phyloP scores from a whole-genome alignment of 768 basidiomycete species.

The Leucocoprinus sp. region DNA sequence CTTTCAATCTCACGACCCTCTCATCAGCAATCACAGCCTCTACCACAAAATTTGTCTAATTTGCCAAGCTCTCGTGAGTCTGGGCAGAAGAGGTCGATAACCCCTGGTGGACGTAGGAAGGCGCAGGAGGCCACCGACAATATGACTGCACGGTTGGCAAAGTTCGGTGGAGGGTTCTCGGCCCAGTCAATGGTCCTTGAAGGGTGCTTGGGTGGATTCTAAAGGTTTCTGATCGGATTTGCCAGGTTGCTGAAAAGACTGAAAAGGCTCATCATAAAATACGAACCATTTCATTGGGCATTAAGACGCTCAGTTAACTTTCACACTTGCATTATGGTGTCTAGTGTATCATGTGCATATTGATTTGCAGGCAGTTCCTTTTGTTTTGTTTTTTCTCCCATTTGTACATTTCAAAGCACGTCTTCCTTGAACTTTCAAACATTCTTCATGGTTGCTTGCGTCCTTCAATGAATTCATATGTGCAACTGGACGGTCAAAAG shows the following conservation, averaged over 20 bases:
- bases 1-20: slow-evolving; percentile 1
- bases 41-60: slow-evolving; percentile 5
- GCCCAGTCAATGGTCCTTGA: slow-evolving; percentile 16
- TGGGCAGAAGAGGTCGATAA: slow-evolving; percentile 8
- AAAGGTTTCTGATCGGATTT: slow-evolving; percentile 8
- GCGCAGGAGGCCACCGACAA: slow-evolving; percentile 2
- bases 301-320: neutral
- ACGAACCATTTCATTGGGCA: neutral
- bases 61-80: slow-evolving; percentile 1
- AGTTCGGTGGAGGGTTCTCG: slow-evolving; percentile 11
- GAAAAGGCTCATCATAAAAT: too few relatives aligned
- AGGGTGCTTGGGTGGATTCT: slow-evolving; percentile 24
- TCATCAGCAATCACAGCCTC: slow-evolving; percentile 1
- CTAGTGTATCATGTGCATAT: neutral
- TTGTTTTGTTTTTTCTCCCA: neutral
- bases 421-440: too few relatives aligned
- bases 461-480: too few relatives aligned
- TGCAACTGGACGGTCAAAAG: too few relatives aligned
- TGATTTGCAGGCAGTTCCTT: neutral
- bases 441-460: too few relatives aligned
- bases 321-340: neutral
- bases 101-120: slow-evolving; percentile 2
- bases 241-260: too few relatives aligned
- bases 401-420: too few relatives aligned
- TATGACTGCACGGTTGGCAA: slow-evolving; percentile 9